A percentile compares a stretch with the other conserved stretches of the same genome.
These are phyloP conservation scores for Esteya vermicola DNA, from an alignment of 2,329 filamentous ascomycete genomes.

Conservation along the genomic window DNA sequence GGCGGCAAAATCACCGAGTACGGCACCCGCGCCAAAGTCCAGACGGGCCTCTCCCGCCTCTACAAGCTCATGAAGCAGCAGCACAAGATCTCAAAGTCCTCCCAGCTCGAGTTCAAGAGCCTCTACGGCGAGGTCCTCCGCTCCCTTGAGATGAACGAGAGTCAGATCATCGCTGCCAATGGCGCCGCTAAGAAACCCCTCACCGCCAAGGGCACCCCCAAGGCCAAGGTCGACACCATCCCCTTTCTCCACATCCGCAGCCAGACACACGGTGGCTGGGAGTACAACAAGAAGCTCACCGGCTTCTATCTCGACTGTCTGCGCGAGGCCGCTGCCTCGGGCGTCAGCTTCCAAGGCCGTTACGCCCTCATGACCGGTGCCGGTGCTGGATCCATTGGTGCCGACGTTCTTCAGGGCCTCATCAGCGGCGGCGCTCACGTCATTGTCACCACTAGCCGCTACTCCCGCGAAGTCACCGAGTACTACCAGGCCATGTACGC, in stretches of 20 bases:
- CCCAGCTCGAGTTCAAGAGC: constrained; percentile 90
- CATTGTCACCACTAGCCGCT: constrained; percentile 88
- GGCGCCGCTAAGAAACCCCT: constrained; percentile 31
- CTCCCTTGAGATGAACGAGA: constrained; percentile 94
- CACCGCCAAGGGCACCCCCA: constrained; percentile 38
- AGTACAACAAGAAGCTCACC: constrained; percentile 98
- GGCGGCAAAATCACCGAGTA: constrained; percentile 98
- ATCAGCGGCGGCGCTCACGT: constrained; percentile 96
- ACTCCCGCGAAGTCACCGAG: constrained; percentile 93
- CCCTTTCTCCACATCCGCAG: constrained; percentile 96
- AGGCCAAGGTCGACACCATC: constrained; percentile 93
- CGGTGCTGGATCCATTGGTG: constrained; percentile 92
- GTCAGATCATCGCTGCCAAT: constrained; percentile 69
- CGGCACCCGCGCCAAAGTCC: constrained; percentile 94
- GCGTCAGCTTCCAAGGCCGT: constrained; percentile 88
- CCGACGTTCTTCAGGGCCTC: constrained; percentile 87
- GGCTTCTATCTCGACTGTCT: constrained; percentile 84
- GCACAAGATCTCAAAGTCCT: constrained; percentile 92
- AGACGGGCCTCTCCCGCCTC: constrained; percentile 85
- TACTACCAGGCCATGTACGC: constrained; percentile 99
- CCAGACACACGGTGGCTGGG: constrained; percentile 88
- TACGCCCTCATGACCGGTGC: constrained; percentile 97
- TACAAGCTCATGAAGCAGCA: constrained; percentile 99
- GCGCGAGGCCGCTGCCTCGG: constrained; percentile 73
- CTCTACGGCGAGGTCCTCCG: constrained; percentile 90